A percentile compares a stretch with the other conserved stretches of the same genome.
Evolutionary conservation across 176 grass and related monocot species (phyloP).

Genomic region (Saccharum officinarum): DNA sequence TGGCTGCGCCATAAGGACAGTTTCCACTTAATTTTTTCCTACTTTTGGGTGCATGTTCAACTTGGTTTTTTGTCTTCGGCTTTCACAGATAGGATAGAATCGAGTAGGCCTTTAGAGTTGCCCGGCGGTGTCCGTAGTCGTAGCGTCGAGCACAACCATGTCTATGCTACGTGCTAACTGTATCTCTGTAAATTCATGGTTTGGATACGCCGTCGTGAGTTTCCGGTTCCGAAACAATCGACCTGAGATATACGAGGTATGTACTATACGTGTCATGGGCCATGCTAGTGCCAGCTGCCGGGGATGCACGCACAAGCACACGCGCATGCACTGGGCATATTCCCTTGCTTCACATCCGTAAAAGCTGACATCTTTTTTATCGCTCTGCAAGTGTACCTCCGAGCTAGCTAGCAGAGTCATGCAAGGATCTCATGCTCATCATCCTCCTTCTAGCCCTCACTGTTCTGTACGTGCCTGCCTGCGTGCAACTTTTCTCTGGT

Average conservation of each 20-base stretch:
- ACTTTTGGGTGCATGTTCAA: too few species aligned
- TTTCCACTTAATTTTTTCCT: too few species aligned
- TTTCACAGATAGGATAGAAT: too few species aligned
- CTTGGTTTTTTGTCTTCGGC: too few species aligned
- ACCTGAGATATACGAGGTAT: background rate
- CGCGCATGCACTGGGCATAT: background rate
- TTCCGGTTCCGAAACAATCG: too few species aligned
- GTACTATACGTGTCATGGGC: background rate
- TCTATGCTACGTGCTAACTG: too few species aligned
- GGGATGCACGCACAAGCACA: background rate
- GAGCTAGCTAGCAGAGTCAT: background rate
- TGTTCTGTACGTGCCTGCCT: background rate
- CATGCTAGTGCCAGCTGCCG: background rate
- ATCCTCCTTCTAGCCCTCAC: background rate
- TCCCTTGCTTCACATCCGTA: constrained; percentile 9
- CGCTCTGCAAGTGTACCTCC: background rate
- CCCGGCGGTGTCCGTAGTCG: too few species aligned
- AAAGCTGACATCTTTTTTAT: constrained; percentile 7
- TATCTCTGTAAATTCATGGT: too few species aligned
- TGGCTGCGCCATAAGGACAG: too few species aligned
- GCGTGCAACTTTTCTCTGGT: background rate
- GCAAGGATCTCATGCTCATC: background rate
- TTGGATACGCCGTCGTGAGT: too few species aligned
- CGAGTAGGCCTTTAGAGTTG: too few species aligned
- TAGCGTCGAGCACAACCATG: too few species aligned